These are phyloP conservation scores for Lentinula lateritia DNA, from an alignment of 768 basidiomycete species.

Conservation along the genomic window DNA sequence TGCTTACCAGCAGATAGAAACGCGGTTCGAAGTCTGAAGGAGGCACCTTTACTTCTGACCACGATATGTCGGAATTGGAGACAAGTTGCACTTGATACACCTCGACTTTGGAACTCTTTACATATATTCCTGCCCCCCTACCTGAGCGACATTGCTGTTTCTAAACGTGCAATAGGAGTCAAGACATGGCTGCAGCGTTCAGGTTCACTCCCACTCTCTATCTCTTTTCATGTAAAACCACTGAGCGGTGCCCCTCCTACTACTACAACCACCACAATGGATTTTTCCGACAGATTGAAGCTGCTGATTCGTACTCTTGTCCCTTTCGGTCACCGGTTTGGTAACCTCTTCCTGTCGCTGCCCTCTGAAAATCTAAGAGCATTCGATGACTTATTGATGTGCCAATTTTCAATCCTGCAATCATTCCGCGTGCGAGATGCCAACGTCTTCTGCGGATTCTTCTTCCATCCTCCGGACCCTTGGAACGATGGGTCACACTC, in stretches of 20 bases:
- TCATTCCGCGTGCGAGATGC: neutral
- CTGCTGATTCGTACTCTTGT: neutral
- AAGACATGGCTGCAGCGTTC: neutral
- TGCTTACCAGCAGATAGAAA: constrained; percentile 17
- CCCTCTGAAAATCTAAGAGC: neutral
- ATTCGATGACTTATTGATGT: neutral
- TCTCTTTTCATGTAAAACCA: neutral
- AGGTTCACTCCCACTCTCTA: neutral
- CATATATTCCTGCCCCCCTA: constrained; percentile 1
- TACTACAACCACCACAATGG: neutral
- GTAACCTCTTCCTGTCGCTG: neutral
- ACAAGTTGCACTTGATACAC: constrained; percentile 16
- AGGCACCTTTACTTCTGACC: constrained; percentile 19
- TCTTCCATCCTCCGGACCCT: no score
- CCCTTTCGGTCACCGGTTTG: neutral
- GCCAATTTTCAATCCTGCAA: neutral
- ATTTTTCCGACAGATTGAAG: neutral
- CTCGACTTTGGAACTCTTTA: constrained; percentile 21
- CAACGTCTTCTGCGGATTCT: no score
- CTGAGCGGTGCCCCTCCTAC: no score
- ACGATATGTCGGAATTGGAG: constrained; percentile 23
- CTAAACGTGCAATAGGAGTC: neutral
- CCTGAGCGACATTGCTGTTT: neutral
- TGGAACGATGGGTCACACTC: no score
- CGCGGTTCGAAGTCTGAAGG: constrained; percentile 13